Base-by-base conservation (phyloP, 2,329 filamentous ascomycete species). In the Chaetomium olivaceum region DNA sequence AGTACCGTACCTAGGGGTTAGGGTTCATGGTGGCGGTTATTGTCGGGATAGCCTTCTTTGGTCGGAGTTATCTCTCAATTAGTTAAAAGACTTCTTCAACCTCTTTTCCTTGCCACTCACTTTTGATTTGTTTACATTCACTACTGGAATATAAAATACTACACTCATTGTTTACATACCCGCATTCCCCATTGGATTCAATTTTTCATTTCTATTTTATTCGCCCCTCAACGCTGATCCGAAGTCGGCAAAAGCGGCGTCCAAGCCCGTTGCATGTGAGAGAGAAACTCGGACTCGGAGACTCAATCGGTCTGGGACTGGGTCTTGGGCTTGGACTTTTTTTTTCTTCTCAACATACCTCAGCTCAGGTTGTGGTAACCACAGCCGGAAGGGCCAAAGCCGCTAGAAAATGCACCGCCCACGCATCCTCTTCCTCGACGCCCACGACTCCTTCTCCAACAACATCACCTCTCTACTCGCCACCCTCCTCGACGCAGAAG, bases 401-500 rank as follows among this genome's bases (percentile, higher is more conserved):
- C 12, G 27, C 3, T 12, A 19, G 62, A 58, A 58, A 54, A 62
- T 61, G 46, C 58, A 33, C 56, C 69, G 66, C 9, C 62, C 68
- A 19, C 68, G 66, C 67, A 90, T 98, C 68, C 86, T 98, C 69
- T 97, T 96, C 79, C 83, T 99, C 71, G 95, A 98, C 77, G 93
- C 94, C 68, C 96, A 96, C 78, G 95, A 99, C 80, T 97, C 93
- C 51, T 99, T 97, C 79, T 92, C 93, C 63, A 93, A 96, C 79
- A 98, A 97, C 79, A 95, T 98, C 73, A 88, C 96, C 61, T 89
- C 91, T 6, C 85, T 97, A 39, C 83, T 98, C 56, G 85, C 90
- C 71, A 87, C 89, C 4, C 83, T 87, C 3, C 83, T 96, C 9
- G 79, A 83, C 66, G 90, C 86, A 23, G 81, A 88, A 19, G 89